Evolutionary conservation across 2,329 filamentous ascomycete genomes (phyloP), one percentile per base, ranked within the genome.

Genomic region (Aspergillus fumigatiaffinis): DNA sequence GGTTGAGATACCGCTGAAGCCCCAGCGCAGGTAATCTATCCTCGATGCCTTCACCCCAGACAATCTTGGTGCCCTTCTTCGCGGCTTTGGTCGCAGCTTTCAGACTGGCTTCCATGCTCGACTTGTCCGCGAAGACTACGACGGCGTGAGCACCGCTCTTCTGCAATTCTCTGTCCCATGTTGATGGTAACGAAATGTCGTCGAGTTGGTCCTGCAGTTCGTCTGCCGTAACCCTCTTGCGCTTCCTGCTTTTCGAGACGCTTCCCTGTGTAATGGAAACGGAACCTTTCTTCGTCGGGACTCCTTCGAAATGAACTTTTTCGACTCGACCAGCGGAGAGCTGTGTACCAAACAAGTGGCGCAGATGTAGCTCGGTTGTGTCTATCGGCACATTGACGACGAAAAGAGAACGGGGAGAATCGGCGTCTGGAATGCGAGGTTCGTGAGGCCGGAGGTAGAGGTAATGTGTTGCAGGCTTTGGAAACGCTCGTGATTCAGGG

Each of bases 361-460:
- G 87, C 46, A 97, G 81, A 66, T 92, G 90, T 1, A 80, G 73
- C 56, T 91, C 87, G 4, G 91, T 95, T 58, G 91, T 87, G 70
- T 97, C 92, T 61, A 88, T 81, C 6, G 94, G 94, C 0, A 95
- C 78, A 68, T 99, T 97, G 62, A 92, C 89, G n/a, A 96, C 72
- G 75, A 96, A 99, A 20, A 99, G 82, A 60, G 90, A 92, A 65
- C 92, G 87, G 17, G 85, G 79, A 66, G 93, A 89, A 73, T 89
- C 83, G 54, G 83, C 80, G 7, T 88, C 89, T 14, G 90, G 86
- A 44, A 90, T 82, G 76, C 89, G 91, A 59, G 93, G 92, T 49
- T 87, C 82, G 75, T 97, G 92, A 55, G 86, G 86, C 63, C 91
- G 90, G 55, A 97, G 77, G 77, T 96, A 96, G 67, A 97, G 80